Evolutionary conservation across 1,139 yeast species (phyloP).

Genomic region (Yamadazyma triangularis): DNA sequence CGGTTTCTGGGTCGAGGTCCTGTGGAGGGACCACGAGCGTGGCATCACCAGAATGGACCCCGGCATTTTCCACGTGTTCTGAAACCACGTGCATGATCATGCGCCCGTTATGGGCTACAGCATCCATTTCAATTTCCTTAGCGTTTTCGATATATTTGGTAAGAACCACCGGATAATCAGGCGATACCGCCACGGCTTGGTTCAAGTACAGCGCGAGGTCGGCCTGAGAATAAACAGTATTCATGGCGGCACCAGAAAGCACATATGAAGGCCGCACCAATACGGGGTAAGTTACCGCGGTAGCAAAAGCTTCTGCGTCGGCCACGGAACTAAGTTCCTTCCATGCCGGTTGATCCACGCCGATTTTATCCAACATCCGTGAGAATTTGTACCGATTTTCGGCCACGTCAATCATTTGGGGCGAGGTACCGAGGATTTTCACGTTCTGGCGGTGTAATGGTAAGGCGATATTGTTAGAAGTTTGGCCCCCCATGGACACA

Average conservation of each 20-base stretch:
- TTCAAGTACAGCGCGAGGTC: conserved; percentile 85
- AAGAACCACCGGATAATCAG: conserved; percentile 96
- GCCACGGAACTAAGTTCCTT: conserved; percentile 91
- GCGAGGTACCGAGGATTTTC: conserved; percentile 93
- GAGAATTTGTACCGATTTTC: conserved; percentile 98
- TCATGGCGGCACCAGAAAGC: conserved; percentile 98
- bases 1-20: conserved; percentile 89
- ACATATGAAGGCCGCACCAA: conserved; percentile 97
- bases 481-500: conserved; percentile 98
- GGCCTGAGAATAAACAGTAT: conserved; percentile 85
- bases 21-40: conserved; percentile 97
- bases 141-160: conserved; percentile 97
- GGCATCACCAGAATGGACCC: conserved; percentile 99
- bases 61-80: conserved; percentile 98
- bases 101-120: conserved; percentile 94
- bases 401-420: conserved; percentile 97
- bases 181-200: conserved; percentile 96
- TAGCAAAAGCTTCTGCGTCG: conserved; percentile 92
- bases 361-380: conserved; percentile 93
- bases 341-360: conserved; percentile 99
- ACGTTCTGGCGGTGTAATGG: conserved; percentile 92
- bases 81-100: conserved; percentile 96
- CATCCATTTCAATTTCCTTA: conserved; percentile 98
- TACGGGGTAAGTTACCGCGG: conserved; percentile 89
- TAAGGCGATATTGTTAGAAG: conserved; percentile 94